A percentile compares a stretch with the other conserved stretches of the same genome.
Evolutionary conservation across 2,329 filamentous ascomycete species (phyloP).

Genomic region (Triangularia setosa): DNA sequence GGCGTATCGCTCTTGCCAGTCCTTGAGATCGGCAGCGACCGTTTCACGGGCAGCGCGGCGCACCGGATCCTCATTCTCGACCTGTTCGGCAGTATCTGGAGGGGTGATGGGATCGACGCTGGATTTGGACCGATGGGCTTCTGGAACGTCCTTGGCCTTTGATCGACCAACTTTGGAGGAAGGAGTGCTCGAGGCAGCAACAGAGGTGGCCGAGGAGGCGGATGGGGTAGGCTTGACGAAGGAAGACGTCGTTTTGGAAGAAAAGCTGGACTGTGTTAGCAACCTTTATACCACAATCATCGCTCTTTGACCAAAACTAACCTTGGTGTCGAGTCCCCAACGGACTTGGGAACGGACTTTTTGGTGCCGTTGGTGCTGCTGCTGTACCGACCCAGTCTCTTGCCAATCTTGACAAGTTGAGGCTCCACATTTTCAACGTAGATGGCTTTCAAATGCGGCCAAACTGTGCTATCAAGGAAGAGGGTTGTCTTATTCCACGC

Average conservation of each 20-base stretch:
- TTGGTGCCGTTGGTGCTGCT: conserved; percentile 63
- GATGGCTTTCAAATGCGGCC: conserved; percentile 74
- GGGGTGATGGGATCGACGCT: conserved; percentile 36
- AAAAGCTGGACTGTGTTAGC: conserved; percentile 21
- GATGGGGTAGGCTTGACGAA: conserved; percentile 35
- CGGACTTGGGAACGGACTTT: conserved; percentile 29
- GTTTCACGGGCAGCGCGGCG: conserved; percentile 59
- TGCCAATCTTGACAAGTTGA: conserved; percentile 85
- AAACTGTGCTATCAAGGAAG: conserved; percentile 73
- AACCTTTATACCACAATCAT: not conserved
- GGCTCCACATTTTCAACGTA: conserved; percentile 94
- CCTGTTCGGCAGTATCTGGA: conserved; percentile 40
- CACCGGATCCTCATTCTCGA: conserved; percentile 48
- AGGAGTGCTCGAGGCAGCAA: conserved; percentile 18
- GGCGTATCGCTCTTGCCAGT: conserved; percentile 86
- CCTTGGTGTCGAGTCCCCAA: conserved; percentile 28
- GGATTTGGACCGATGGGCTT: conserved; percentile 15
- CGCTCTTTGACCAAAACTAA: conserved; percentile 12
- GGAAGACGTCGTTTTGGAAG: conserved; percentile 33
- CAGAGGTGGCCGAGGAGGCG: conserved; percentile 28
- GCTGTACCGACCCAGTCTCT: conserved; percentile 79
- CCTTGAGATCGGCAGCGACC: conserved; percentile 72
- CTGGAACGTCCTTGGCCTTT: not conserved
- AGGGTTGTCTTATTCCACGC: conserved; percentile 64
- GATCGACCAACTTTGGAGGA: not conserved